phyloP scores from a whole-genome alignment of 176 grass and related monocot species.

The Phoenix dactylifera region DNA sequence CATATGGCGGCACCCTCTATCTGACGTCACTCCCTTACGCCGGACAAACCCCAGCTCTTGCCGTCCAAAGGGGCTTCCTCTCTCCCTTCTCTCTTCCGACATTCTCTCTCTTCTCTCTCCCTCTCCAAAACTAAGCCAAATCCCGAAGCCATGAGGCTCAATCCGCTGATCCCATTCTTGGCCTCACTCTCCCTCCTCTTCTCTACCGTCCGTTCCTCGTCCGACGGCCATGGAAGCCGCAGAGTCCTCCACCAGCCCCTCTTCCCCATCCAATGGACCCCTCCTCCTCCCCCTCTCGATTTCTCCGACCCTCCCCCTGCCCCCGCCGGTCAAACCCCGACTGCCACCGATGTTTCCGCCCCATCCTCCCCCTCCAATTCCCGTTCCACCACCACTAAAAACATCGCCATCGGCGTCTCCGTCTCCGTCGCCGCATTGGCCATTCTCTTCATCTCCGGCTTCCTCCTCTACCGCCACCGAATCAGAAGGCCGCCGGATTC shows the following conservation, averaged over 20 bases:
- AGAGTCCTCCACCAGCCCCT: slow-evolving; percentile 50
- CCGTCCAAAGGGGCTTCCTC: too few species aligned
- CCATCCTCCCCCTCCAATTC: slow-evolving; percentile 2
- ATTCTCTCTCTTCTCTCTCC: too few species aligned
- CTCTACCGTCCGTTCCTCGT: background rate
- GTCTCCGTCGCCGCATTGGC: too few species aligned
- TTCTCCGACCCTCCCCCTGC: slow-evolving; percentile 26
- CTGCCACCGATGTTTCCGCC: background rate
- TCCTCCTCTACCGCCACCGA: slow-evolving; percentile 30
- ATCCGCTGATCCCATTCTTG: too few species aligned
- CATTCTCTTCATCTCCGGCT: slow-evolving; percentile 25
- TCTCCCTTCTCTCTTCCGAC: too few species aligned
- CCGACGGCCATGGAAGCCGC: background rate
- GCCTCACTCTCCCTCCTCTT: background rate
- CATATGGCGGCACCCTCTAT: too few species aligned
- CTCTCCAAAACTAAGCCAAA: too few species aligned
- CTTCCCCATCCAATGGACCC: slow-evolving; percentile 41
- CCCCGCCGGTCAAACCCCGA: slow-evolving; percentile 22
- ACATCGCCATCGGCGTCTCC: slow-evolving; percentile 40
- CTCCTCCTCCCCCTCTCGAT: slow-evolving; percentile 49
- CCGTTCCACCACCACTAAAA: slow-evolving; percentile 30
- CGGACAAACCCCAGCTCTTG: too few species aligned
- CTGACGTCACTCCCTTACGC: too few species aligned
- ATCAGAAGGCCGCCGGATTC: background rate
- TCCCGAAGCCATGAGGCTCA: too few species aligned